A percentile compares a stretch with the other conserved stretches of the same genome.
phyloP scores from a whole-genome alignment of 768 basidiomycete species.

The Porphyrellus cyaneotinctus region DNA sequence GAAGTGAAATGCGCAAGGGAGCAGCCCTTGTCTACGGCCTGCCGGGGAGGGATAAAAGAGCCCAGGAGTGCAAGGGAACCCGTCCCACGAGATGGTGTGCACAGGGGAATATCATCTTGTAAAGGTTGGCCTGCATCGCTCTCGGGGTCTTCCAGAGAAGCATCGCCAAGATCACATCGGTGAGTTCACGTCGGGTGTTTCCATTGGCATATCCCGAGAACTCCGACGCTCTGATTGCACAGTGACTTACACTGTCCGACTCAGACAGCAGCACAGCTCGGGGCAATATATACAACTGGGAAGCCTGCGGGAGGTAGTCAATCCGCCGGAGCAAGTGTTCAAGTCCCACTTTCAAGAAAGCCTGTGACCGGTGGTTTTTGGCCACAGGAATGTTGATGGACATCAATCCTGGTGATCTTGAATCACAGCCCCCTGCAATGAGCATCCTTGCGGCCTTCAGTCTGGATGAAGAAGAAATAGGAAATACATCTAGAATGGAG shows the following conservation, averaged over 20 bases:
- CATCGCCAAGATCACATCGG: slow-evolving; percentile 9
- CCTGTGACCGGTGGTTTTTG: background rate
- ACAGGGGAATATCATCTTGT: background rate
- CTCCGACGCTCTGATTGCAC: too few species aligned
- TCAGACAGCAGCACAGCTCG: background rate
- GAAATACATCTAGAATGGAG: too few species aligned
- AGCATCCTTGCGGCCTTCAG: background rate
- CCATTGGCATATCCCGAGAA: background rate
- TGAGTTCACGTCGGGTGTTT: background rate
- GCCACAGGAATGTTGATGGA: background rate
- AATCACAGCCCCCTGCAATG: background rate
- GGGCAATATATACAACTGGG: background rate
- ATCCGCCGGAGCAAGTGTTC: background rate
- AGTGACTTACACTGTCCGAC: too few species aligned
- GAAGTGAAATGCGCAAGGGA: slow-evolving; percentile 1
- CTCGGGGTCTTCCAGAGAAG: background rate
- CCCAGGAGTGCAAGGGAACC: background rate
- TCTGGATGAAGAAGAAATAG: too few species aligned
- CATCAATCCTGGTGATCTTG: background rate
- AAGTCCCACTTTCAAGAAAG: background rate
- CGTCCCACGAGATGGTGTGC: background rate
- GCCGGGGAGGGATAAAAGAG: slow-evolving; percentile 1
- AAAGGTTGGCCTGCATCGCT: background rate
- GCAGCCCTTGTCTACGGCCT: slow-evolving; percentile 15
- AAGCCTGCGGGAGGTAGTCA: background rate